Base-by-base conservation (phyloP, 2,329 filamentous ascomycete species). In the Fusarium napiforme region DNA sequence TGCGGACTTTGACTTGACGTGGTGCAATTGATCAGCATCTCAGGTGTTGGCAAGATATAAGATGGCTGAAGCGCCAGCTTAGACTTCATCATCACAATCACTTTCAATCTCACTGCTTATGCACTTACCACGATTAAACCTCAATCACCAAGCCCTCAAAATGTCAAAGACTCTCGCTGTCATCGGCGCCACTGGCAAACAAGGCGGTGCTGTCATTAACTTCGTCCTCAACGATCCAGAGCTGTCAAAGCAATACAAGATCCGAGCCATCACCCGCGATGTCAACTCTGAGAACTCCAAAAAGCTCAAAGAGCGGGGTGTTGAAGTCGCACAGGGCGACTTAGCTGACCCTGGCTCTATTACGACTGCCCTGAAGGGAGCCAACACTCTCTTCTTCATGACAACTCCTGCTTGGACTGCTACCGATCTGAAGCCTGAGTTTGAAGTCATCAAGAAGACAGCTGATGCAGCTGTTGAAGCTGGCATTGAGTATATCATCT, bases 171-270 rank as follows among this genome's bases (percentile, higher is more conserved):
- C 82, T 37, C 78, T 87, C 39, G 82, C 81, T 32, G 81, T 89
- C 30, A 87, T 88, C 57, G 87, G 87, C 14, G 86, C 86, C 28
- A 89, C 87, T 1, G 86, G 87, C 66, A 82, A 85, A 40, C 87
- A 89, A 76, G 87, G 87, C 23, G 80, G 85, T 16, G 85, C 85
- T 14, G 81, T 88, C 14, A 80, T 88, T 61, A 77, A 83, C 53
- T 77, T 81, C 32, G 80, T 89, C 16, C 81, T 88, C 15, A 80
- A 81, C 40, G 83, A 88, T 71, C 73, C 83, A 3, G 75, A 77
- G 6, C 82, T 89, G 23, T 85, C 84, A 4, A 74, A 82, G 46
- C 74, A 84, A 60, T 89, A 83, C 80, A 84, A 80, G 52, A 81
- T 89, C 63, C 85, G 87, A 14, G 87, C 82, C 42, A 82, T 89